These are phyloP conservation scores for Fusarium coicis DNA, from an alignment of 2,329 filamentous ascomycete species.

Conservation along the genomic window DNA sequence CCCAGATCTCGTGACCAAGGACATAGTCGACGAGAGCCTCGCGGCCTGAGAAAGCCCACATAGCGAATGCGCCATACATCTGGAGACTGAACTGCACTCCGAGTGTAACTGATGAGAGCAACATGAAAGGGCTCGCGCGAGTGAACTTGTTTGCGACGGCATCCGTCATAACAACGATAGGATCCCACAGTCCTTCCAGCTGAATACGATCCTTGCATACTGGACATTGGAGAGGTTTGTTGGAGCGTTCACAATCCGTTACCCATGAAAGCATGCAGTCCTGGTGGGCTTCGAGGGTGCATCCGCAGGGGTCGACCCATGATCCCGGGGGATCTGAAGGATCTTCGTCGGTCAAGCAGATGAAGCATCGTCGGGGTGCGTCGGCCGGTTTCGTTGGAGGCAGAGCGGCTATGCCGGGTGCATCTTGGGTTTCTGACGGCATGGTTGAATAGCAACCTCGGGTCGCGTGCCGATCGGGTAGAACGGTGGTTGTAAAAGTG, in stretches of 20 bases:
- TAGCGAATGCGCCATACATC: conserved; percentile 63
- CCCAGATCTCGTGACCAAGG: conserved; percentile 47
- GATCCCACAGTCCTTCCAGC: conserved; percentile 78
- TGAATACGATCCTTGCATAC: conserved; percentile 88
- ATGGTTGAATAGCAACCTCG: conserved; percentile 21
- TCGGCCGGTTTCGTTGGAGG: conserved; percentile 30
- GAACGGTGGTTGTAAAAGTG: background rate
- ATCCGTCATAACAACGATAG: conserved; percentile 74
- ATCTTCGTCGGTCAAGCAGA: conserved; percentile 69
- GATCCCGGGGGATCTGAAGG: conserved; percentile 59
- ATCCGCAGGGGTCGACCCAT: conserved; percentile 92
- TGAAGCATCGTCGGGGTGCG: conserved; percentile 65
- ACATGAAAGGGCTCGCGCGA: conserved; percentile 68
- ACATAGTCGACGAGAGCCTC: conserved; percentile 57
- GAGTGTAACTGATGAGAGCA: conserved; percentile 67
- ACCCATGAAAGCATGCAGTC: conserved; percentile 92
- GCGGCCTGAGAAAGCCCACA: conserved; percentile 64
- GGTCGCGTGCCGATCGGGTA: conserved; percentile 25
- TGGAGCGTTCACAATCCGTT: conserved; percentile 79
- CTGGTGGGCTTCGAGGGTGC: conserved; percentile 91
- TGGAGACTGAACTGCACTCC: conserved; percentile 63
- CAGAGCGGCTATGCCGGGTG: background rate
- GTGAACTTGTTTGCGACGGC: conserved; percentile 65
- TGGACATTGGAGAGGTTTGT: conserved; percentile 80
- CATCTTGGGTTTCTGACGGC: conserved; percentile 23